A percentile compares a stretch with the other conserved stretches of the same genome.
Conservation (phyloP, 2,329 filamentous ascomycete genomes). For the Phaeophleospora eucalypticola region DNA sequence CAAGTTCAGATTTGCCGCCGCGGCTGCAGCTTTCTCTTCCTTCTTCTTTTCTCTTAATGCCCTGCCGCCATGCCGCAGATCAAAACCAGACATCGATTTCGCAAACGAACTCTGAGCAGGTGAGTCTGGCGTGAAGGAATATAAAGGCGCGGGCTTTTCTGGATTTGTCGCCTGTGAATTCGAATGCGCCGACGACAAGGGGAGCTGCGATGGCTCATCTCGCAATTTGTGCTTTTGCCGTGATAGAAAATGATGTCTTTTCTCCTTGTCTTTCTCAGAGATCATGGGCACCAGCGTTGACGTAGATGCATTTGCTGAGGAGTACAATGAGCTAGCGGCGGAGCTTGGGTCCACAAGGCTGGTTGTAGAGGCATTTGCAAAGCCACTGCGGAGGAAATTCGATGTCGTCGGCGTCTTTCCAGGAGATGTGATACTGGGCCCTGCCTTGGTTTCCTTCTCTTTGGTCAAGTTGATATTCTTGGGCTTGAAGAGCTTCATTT, state of each 20-base stretch:
- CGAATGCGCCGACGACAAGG: constrained; percentile 70
- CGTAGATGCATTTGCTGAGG: constrained; percentile 68
- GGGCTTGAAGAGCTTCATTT: constrained; percentile 76
- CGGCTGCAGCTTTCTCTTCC: constrained; percentile 47
- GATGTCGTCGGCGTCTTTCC: constrained; percentile 38
- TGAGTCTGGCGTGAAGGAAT: constrained; percentile 74
- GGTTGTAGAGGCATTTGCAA: constrained; percentile 65
- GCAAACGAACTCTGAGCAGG: constrained; percentile 68
- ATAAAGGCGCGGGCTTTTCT: constrained; percentile 68
- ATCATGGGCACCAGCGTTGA: constrained; percentile 66
- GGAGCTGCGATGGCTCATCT: constrained; percentile 62
- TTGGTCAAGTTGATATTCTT: constrained; percentile 71
- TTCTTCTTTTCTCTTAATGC: constrained; percentile 70
- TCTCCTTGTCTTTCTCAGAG: constrained; percentile 64
- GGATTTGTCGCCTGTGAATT: constrained; percentile 74
- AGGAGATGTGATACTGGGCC: constrained; percentile 67
- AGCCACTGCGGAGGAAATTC: constrained; percentile 61
- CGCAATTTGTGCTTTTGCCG: constrained; percentile 74
- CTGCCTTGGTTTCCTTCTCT: constrained; percentile 58
- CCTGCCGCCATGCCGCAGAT: constrained; percentile 71
- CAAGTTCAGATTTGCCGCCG: constrained; percentile 31
- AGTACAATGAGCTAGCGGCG: constrained; percentile 62
- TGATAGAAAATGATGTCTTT: constrained; percentile 74
- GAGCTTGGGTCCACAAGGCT: constrained; percentile 61
- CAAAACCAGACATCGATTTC: constrained; percentile 77